Conservation (phyloP, 164 flowering plant genomes). For the Vitis riparia region DNA sequence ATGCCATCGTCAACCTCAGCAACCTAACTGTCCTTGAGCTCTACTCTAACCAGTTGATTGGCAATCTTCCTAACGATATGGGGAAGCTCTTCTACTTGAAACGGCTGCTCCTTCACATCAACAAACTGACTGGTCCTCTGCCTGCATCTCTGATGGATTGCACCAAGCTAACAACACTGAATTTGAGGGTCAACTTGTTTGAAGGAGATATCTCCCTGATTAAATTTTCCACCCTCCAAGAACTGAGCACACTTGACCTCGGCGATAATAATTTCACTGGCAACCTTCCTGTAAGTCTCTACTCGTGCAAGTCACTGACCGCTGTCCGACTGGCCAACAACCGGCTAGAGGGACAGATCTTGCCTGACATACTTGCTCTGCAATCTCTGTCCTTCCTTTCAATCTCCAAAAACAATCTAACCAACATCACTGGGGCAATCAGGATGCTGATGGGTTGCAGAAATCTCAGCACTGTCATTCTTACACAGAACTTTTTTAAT, state of each 20-base stretch:
- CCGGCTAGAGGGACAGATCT: conserved; percentile 41
- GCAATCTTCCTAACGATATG: conserved; percentile 39
- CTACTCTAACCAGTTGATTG: conserved; percentile 38
- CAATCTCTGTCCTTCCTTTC: conserved; percentile 58
- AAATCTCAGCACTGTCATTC: conserved; percentile 43
- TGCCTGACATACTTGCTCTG: conserved; percentile 32
- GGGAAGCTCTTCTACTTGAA: conserved; percentile 46
- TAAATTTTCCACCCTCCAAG: conserved; percentile 38
- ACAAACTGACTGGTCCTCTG: conserved; percentile 47
- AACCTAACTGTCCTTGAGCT: conserved; percentile 44
- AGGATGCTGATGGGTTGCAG: conserved; percentile 33
- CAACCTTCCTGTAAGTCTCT: conserved; percentile 44
- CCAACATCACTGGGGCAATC: conserved; percentile 44
- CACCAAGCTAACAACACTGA: conserved; percentile 32
- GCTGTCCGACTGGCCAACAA: conserved; percentile 52
- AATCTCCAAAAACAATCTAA: conserved; percentile 43
- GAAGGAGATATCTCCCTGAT: conserved; percentile 37
- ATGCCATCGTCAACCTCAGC: conserved; percentile 27
- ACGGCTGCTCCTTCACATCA: conserved; percentile 38
- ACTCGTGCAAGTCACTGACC: conserved; percentile 45
- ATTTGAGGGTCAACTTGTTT: conserved; percentile 41
- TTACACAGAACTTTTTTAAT: conserved; percentile 39
- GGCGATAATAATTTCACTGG: conserved; percentile 58
- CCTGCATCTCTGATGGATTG: conserved; percentile 52
- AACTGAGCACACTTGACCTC: conserved; percentile 45